phyloP scores from a whole-genome alignment of 208 protist species.

The Blastocrithidia nonstop region DNA sequence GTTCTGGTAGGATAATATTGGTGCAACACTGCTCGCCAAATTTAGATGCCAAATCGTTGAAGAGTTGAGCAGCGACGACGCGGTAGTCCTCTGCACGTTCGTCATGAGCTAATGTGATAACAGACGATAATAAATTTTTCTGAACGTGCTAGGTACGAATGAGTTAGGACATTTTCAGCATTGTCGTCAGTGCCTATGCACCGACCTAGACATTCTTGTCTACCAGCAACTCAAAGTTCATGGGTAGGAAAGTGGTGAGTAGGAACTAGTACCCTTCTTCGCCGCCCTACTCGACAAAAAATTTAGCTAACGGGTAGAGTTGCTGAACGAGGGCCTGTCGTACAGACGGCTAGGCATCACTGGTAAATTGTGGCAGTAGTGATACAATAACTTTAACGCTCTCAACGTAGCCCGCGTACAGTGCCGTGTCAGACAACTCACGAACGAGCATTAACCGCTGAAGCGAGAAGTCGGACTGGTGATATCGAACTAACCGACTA shows the following conservation, averaged over 20 bases:
- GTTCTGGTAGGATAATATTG: slow-evolving; percentile 57
- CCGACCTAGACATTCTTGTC: slow-evolving; percentile 90
- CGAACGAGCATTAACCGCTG: slow-evolving; percentile 78
- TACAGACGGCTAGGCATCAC: slow-evolving; percentile 82
- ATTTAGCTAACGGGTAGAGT: slow-evolving; percentile 53
- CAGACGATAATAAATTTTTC: slow-evolving; percentile 70
- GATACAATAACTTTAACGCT: slow-evolving; percentile 64
- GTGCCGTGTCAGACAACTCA: slow-evolving; percentile 70
- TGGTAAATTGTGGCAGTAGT: slow-evolving; percentile 72
- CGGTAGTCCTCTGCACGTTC: slow-evolving; percentile 91
- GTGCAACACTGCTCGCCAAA: slow-evolving; percentile 62
- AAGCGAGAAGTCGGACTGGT: slow-evolving; percentile 81
- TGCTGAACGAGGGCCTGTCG: slow-evolving; percentile 85
- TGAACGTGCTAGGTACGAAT: slow-evolving; percentile 79
- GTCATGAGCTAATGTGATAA: slow-evolving; percentile 86
- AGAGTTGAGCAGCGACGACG: slow-evolving; percentile 82
- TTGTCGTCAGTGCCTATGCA: slow-evolving; percentile 57
- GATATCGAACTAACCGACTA: slow-evolving; percentile 68
- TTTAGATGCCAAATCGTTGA: slow-evolving; percentile 68
- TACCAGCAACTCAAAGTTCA: slow-evolving; percentile 86
- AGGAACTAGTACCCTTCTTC: slow-evolving; percentile 74
- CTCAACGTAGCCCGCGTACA: slow-evolving; percentile 73
- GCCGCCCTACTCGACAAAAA: slow-evolving; percentile 61
- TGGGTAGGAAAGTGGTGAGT: slow-evolving; percentile 79
- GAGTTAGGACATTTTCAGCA: slow-evolving; percentile 65